These are phyloP conservation scores for Stagonosporopsis rhizophila DNA, from an alignment of 2,329 filamentous ascomycete genomes.

Conservation along the genomic window DNA sequence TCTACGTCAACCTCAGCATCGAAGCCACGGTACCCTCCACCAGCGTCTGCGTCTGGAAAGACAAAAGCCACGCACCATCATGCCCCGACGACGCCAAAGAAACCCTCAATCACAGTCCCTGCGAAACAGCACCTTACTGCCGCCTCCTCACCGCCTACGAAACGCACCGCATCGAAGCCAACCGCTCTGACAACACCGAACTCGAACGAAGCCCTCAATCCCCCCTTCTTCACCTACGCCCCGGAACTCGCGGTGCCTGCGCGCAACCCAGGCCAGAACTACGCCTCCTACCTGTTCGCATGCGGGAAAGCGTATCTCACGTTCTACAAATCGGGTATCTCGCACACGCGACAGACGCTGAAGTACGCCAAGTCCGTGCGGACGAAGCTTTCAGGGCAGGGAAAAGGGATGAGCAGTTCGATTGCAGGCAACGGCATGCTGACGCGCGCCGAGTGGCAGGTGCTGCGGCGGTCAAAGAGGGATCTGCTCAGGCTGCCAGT, in stretches of 20 bases:
- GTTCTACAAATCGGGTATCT: constrained; percentile 89
- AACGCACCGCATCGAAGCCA: neutral
- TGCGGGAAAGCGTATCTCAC: constrained; percentile 76
- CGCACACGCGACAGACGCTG: constrained; percentile 74
- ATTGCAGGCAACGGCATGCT: constrained; percentile 38
- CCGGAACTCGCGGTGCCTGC: constrained; percentile 70
- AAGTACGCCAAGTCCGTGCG: constrained; percentile 55
- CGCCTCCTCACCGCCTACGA: neutral
- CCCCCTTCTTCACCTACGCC: constrained; percentile 75
- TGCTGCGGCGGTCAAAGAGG: constrained; percentile 70
- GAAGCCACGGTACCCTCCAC: neutral
- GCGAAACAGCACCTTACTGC: constrained; percentile 15
- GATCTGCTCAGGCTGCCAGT: constrained; percentile 80
- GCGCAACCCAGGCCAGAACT: constrained; percentile 55
- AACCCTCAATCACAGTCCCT: constrained; percentile 9
- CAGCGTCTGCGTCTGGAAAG: neutral
- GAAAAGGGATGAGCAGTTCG: constrained; percentile 9
- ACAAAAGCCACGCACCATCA: neutral
- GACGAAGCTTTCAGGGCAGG: constrained; percentile 34
- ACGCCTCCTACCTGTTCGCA: constrained; percentile 62
- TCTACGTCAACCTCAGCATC: neutral
- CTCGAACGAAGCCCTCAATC: constrained; percentile 63
- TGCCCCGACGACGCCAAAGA: neutral
- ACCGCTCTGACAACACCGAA: constrained; percentile 10
- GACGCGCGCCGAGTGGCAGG: constrained; percentile 73